These are phyloP conservation scores for Diplocarpon mali DNA, from an alignment of 2,329 filamentous ascomycete genomes.

Conservation along the genomic window DNA sequence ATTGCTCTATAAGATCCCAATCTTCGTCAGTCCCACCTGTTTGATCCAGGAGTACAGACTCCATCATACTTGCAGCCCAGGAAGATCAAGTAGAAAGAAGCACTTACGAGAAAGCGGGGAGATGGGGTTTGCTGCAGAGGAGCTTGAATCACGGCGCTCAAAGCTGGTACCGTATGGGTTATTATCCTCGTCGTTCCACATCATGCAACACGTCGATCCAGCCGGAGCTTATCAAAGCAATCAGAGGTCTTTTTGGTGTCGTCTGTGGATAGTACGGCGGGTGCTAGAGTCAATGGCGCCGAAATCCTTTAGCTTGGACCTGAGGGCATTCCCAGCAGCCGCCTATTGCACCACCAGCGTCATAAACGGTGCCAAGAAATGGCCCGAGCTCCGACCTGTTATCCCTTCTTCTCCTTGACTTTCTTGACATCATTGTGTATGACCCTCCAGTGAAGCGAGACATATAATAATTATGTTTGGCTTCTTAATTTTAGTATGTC, in stretches of 20 bases:
- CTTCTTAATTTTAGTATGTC: too few relatives aligned
- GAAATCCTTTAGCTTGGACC: not conserved
- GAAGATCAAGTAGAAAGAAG: slow-evolving; percentile 5
- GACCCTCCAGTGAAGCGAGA: not conserved
- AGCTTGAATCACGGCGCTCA: slow-evolving; percentile 72
- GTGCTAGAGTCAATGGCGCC: not conserved
- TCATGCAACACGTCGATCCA: slow-evolving; percentile 46
- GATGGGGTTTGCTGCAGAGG: slow-evolving; percentile 52
- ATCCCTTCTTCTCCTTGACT: not conserved
- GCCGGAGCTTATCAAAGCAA: slow-evolving; percentile 14
- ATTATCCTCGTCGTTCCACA: slow-evolving; percentile 99
- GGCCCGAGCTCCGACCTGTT: not conserved
- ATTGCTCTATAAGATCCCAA: slow-evolving; percentile 39
- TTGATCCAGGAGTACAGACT: slow-evolving; percentile 29
- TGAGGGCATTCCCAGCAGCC: slow-evolving; percentile 6
- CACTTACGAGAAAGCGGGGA: slow-evolving; percentile 48
- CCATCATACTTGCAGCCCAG: slow-evolving; percentile 26
- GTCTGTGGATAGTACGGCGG: not conserved
- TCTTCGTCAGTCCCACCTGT: slow-evolving; percentile 33
- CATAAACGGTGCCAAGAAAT: not conserved
- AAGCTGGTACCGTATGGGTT: slow-evolving; percentile 91
- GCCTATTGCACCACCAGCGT: not conserved
- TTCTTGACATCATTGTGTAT: not conserved
- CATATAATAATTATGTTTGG: not conserved
- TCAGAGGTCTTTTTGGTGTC: slow-evolving; percentile 4